These are phyloP conservation scores for Aspergillus sp. DNA, from an alignment of 2,329 filamentous ascomycete genomes.

Conservation along the genomic window DNA sequence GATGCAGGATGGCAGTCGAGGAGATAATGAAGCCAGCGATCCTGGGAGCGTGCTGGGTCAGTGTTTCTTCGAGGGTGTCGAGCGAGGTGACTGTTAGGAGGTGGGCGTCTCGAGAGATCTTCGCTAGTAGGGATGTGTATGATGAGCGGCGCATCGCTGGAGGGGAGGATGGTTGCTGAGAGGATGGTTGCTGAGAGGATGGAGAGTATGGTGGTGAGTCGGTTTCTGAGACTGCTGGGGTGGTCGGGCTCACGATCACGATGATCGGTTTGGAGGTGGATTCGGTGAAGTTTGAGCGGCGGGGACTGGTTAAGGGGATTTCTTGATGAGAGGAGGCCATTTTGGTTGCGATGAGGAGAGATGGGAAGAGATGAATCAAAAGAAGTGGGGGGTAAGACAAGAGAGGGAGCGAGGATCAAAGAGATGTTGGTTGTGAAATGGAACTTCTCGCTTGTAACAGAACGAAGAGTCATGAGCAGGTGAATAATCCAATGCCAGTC, in stretches of 20 bases:
- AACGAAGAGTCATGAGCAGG: background rate
- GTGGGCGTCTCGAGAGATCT: slow-evolving; percentile 10
- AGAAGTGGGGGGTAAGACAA: background rate
- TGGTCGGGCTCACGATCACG: slow-evolving; percentile 1
- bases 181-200: background rate
- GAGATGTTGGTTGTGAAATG: background rate
- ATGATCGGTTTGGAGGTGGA: slow-evolving; percentile 1
- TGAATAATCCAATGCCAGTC: background rate
- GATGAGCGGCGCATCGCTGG: background rate
- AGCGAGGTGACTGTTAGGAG: slow-evolving; percentile 2
- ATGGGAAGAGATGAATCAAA: background rate
- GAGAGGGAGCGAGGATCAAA: background rate
- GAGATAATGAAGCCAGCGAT: slow-evolving; percentile 12
- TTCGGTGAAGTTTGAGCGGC: background rate
- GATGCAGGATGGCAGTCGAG: slow-evolving; percentile 8
- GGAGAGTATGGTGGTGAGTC: background rate
- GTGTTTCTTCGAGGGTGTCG: background rate
- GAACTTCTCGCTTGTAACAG: background rate
- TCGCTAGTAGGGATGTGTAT: background rate
- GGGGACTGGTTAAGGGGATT: background rate
- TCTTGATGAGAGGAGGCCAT: background rate
- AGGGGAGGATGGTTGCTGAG: background rate
- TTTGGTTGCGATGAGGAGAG: background rate
- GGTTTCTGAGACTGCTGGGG: background rate
- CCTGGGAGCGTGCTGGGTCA: slow-evolving; percentile 1